Evolutionary conservation across 2,329 filamentous ascomycete genomes (phyloP).

Genomic region (Scopulariopsis brevicaulis): DNA sequence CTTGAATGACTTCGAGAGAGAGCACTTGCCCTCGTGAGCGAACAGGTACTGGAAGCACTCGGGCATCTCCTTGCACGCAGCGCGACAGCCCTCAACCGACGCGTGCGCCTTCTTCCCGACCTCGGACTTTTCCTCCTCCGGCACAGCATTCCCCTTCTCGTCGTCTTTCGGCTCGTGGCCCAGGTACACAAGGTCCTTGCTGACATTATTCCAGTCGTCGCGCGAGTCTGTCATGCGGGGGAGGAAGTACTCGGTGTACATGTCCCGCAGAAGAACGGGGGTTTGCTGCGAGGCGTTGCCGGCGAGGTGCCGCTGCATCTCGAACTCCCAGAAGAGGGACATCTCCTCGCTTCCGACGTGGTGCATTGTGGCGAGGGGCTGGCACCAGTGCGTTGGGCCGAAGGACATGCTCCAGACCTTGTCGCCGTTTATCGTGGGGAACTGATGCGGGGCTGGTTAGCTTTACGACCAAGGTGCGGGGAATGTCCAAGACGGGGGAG

Average conservation of each 20-base stretch:
- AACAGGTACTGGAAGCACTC: constrained; percentile 36
- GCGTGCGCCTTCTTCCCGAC: constrained; percentile 32
- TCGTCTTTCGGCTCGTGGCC: constrained; percentile 21
- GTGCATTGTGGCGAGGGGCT: constrained; percentile 46
- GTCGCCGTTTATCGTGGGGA: constrained; percentile 44
- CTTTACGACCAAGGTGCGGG: constrained; percentile 23
- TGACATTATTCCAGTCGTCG: constrained; percentile 41
- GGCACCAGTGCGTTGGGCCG: constrained; percentile 38
- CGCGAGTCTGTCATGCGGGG: constrained; percentile 27
- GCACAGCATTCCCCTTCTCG: constrained; percentile 21
- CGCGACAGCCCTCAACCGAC: constrained; percentile 32
- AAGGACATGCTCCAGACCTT: constrained; percentile 39
- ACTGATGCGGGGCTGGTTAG: constrained; percentile 20
- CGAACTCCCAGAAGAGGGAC: constrained; percentile 40
- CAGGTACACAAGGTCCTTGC: constrained; percentile 33
- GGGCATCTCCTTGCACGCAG: constrained; percentile 30
- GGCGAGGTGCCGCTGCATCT: constrained; percentile 24
- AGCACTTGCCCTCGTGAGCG: constrained; percentile 27
- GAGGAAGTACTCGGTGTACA: constrained; percentile 36
- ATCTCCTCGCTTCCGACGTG: constrained; percentile 41
- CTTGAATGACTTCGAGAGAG: constrained; percentile 29
- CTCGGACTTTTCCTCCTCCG: constrained; percentile 24
- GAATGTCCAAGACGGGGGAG: background rate
- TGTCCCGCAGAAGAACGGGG: constrained; percentile 32
- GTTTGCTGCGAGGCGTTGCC: constrained; percentile 17